Conservation (phyloP, 345 rosid species). For the Lepidium didymum region DNA sequence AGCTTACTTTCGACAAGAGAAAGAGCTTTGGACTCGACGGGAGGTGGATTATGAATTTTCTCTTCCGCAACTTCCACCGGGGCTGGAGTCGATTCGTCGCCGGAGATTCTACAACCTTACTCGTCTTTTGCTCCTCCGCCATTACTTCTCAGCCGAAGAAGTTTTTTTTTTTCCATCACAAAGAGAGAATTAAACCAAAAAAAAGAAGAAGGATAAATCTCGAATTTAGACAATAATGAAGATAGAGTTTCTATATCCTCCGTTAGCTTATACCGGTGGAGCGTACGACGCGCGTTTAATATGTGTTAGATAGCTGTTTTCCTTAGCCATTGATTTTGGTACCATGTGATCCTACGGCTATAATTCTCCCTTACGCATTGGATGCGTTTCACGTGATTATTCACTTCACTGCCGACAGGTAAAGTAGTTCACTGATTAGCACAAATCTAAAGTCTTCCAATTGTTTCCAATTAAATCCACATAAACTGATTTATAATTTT, state of each 20-base stretch:
- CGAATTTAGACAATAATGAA: background rate
- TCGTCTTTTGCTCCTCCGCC: conserved; percentile 53
- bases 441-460: background rate
- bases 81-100: conserved; percentile 23
- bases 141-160: conserved; percentile 21
- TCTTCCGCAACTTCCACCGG: conserved; percentile 31
- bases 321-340: conserved; percentile 22
- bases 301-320: conserved; percentile 1
- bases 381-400: conserved; percentile 25
- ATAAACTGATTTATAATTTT: background rate
- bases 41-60: conserved; percentile 32
- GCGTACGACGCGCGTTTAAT: conserved; percentile 26
- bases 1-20: conserved; percentile 53
- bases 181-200: background rate
- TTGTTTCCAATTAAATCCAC: background rate
- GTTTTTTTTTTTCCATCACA: background rate
- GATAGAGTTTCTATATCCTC: conserved; percentile 16
- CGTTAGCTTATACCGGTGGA: conserved; percentile 12
- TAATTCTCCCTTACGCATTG: background rate
- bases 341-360: conserved; percentile 35
- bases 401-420: conserved; percentile 47
- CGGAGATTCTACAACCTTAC: conserved; percentile 24
- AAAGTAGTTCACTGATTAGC: conserved; percentile 10
- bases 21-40: conserved; percentile 56
- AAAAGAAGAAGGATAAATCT: background rate